A percentile compares a stretch with the other conserved stretches of the same genome.
These are phyloP conservation scores for Hypoxylon intermedium DNA, from an alignment of 495 filamentous ascomycete genomes.

Conservation along the genomic window DNA sequence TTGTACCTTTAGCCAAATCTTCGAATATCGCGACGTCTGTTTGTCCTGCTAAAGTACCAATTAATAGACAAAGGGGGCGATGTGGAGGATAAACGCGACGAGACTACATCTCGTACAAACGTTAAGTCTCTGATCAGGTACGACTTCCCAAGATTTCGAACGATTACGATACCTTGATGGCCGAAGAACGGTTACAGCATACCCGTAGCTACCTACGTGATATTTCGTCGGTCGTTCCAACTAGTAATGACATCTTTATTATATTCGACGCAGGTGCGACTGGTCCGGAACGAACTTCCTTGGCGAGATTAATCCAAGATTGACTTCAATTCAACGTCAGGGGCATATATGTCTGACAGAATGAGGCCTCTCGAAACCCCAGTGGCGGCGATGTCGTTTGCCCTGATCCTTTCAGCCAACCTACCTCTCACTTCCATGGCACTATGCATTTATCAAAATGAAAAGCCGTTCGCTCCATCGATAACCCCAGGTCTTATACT, in stretches of 20 bases:
- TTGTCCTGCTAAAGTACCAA: conserved; percentile 16
- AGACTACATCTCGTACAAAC: conserved; percentile 4
- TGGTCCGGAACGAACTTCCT: not conserved
- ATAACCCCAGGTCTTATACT: not conserved
- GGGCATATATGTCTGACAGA: not conserved
- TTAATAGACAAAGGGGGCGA: too few species aligned
- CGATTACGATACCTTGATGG: conserved; percentile 35
- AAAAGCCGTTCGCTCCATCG: not conserved
- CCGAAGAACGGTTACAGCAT: not conserved
- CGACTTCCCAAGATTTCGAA: conserved; percentile 8
- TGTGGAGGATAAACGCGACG: too few species aligned
- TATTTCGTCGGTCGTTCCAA: too few species aligned
- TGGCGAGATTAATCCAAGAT: not conserved
- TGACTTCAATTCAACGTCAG: not conserved
- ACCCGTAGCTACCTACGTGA: not conserved
- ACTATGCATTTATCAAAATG: conserved; percentile 1
- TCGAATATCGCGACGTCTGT: too few species aligned
- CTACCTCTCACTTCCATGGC: not conserved
- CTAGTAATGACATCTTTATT: not conserved
- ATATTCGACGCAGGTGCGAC: not conserved
- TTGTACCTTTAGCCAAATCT: too few species aligned
- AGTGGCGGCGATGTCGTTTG: not conserved
- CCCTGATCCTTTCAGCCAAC: not conserved
- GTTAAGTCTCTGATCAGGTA: conserved; percentile 1
- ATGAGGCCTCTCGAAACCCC: not conserved